Conservation (phyloP, 2,329 filamentous ascomycete species). For the Alternaria tenuissima region DNA sequence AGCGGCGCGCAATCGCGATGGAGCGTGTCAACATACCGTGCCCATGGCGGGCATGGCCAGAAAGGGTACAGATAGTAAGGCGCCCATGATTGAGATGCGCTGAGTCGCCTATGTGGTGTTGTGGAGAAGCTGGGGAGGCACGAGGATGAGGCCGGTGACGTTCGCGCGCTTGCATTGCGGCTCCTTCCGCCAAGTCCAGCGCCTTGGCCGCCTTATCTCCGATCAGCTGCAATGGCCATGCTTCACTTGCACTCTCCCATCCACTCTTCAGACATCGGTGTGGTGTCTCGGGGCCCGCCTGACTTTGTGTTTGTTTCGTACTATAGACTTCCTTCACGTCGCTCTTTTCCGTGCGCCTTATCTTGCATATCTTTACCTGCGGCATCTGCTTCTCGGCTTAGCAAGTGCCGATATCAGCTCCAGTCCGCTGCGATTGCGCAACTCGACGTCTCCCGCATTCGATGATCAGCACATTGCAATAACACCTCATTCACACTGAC, state of each 20-base stretch:
- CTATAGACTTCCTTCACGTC: background rate
- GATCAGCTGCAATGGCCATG: constrained; percentile 14
- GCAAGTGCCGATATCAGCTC: constrained; percentile 17
- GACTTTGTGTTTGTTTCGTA: constrained; percentile 1
- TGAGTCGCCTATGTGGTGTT: constrained; percentile 14
- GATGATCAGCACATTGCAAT: constrained; percentile 32
- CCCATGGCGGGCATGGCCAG: constrained; percentile 86
- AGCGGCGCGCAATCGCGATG: constrained; percentile 25
- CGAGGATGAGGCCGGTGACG: constrained; percentile 27
- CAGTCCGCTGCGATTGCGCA: constrained; percentile 12
- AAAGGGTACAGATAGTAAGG: constrained; percentile 86
- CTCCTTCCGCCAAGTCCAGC: constrained; percentile 19
- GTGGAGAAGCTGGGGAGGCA: constrained; percentile 19
- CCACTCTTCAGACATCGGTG: constrained; percentile 1
- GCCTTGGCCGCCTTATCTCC: constrained; percentile 33
- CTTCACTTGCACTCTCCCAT: constrained; percentile 7
- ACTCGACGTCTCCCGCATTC: constrained; percentile 16
- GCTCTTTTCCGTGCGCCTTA: constrained; percentile 1
- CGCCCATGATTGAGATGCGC: constrained; percentile 73
- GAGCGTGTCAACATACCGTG: constrained; percentile 69
- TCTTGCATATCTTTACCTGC: constrained; percentile 2
- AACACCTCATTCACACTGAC: constrained; percentile 23
- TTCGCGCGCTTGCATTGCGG: constrained; percentile 23
- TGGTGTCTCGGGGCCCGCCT: constrained; percentile 5
- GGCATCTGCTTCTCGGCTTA: constrained; percentile 6